phyloP scores from a whole-genome alignment of 163 green algal genomes.

The Trebouxiophyceae sp. region DNA sequence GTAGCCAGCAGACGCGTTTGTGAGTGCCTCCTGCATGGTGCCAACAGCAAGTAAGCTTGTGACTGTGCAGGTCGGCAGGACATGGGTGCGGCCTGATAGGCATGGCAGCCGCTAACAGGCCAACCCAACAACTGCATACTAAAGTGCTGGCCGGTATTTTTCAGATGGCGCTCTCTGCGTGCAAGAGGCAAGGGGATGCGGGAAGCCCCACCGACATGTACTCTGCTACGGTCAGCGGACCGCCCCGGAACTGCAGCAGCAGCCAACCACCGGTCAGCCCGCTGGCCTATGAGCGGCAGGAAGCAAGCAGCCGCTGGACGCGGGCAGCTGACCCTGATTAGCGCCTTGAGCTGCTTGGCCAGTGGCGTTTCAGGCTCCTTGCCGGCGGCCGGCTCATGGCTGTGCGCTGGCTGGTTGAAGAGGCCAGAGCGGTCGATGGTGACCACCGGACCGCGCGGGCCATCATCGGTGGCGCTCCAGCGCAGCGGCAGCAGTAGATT shows the following conservation, averaged over 20 bases:
- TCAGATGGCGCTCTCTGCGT: too few relatives aligned
- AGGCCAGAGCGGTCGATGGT: slow-evolving; percentile 43
- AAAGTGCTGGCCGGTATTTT: too few relatives aligned
- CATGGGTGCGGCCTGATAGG: too few relatives aligned
- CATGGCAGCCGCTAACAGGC: too few relatives aligned
- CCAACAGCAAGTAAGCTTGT: neutral
- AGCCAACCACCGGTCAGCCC: neutral
- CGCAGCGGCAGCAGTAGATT: too few relatives aligned
- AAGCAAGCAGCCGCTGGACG: neutral
- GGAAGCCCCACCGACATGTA: slow-evolving; percentile 84
- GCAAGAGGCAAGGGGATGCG: too few relatives aligned
- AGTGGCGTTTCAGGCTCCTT: slow-evolving; percentile 48
- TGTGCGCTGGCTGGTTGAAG: slow-evolving; percentile 6
- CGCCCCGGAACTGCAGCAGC: slow-evolving; percentile 64
- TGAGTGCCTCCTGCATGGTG: slow-evolving; percentile 76
- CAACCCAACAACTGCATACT: too few relatives aligned
- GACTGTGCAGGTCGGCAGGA: too few relatives aligned
- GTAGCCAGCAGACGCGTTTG: slow-evolving; percentile 81
- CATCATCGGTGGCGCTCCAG: neutral
- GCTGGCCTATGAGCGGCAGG: neutral
- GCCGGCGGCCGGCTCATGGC: slow-evolving; percentile 3
- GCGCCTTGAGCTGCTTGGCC: slow-evolving; percentile 33
- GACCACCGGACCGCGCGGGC: slow-evolving; percentile 9
- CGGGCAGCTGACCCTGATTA: slow-evolving; percentile 29
- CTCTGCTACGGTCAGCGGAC: slow-evolving; percentile 83